A percentile compares a stretch with the other conserved stretches of the same genome.
Conservation (phyloP, 129 eudicot species). For the Erigeron canadensis region DNA sequence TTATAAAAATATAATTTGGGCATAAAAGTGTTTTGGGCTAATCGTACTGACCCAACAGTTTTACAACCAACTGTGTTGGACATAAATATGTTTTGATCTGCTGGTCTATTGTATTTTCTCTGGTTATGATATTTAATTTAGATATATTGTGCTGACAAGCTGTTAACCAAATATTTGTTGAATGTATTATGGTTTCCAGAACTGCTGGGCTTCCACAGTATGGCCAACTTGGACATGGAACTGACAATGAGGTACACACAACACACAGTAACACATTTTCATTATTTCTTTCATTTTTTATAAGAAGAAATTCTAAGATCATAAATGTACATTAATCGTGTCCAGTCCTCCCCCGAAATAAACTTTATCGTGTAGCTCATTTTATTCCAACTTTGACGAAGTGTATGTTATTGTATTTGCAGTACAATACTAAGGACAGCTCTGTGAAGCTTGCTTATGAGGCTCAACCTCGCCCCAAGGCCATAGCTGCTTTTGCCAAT, state of each 20-base stretch:
- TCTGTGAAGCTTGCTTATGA: conserved; percentile 95
- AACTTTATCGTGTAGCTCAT: background rate
- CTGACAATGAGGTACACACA: conserved; percentile 76
- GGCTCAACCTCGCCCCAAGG: conserved; percentile 92
- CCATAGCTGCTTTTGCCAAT: conserved; percentile 63
- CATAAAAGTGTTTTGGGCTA: background rate
- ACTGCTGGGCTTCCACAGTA: conserved; percentile 99
- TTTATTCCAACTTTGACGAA: background rate
- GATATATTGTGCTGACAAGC: background rate
- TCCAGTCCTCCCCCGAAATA: background rate
- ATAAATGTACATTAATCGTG: background rate
- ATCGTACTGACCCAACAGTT: background rate
- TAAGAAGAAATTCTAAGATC: background rate
- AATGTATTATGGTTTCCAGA: conserved; percentile 30
- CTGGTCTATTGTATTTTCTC: background rate
- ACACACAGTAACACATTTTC: background rate
- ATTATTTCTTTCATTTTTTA: background rate
- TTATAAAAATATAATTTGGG: background rate
- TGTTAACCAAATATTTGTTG: conserved; percentile 1
- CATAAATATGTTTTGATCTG: background rate
- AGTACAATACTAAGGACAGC: conserved; percentile 95
- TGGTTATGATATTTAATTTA: background rate
- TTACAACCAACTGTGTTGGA: background rate
- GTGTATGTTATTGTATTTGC: conserved; percentile 6
- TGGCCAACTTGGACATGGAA: conserved; percentile 98